phyloP scores from a whole-genome alignment of 1,139 yeast species.

The Pichia sp. region DNA sequence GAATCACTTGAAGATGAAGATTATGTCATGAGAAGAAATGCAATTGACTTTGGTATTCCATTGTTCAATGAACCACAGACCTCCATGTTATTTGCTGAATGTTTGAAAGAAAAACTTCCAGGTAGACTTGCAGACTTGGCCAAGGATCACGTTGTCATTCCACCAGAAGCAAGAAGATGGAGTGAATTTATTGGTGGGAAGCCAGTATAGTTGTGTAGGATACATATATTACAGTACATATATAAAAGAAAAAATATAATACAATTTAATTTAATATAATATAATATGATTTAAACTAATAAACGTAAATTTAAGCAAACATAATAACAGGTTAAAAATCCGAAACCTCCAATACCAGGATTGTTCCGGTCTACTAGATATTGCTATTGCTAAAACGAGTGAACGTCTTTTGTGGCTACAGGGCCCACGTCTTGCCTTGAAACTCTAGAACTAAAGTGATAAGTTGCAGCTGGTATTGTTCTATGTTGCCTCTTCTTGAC shows the following conservation, averaged over 20 bases:
- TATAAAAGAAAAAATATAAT: not conserved
- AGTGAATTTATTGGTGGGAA: constrained; percentile 92
- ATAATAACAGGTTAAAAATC: too few species aligned
- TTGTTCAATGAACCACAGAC: constrained; percentile 95
- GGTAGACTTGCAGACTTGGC: constrained; percentile 39
- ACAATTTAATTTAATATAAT: too few species aligned
- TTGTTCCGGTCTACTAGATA: too few species aligned
- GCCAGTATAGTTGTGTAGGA: constrained; percentile 46
- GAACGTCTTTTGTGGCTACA: too few species aligned
- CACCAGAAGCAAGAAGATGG: constrained; percentile 89
- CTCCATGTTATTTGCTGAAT: constrained; percentile 76
- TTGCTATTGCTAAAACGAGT: too few species aligned
- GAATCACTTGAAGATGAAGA: constrained; percentile 79
- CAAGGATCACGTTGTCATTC: constrained; percentile 47
- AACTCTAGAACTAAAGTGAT: too few species aligned
- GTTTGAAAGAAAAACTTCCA: constrained; percentile 68
- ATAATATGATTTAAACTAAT: too few species aligned
- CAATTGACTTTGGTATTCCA: constrained; percentile 95
- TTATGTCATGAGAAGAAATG: constrained; percentile 97
- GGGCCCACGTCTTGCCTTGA: too few species aligned
- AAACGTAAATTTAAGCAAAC: too few species aligned
- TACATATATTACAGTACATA: not conserved
- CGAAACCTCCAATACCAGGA: too few species aligned
- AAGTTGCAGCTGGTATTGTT: too few species aligned
- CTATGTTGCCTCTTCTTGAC: too few species aligned